Base-by-base conservation (phyloP, 75 land plant species). In the Chamaecyparis obtusa region DNA sequence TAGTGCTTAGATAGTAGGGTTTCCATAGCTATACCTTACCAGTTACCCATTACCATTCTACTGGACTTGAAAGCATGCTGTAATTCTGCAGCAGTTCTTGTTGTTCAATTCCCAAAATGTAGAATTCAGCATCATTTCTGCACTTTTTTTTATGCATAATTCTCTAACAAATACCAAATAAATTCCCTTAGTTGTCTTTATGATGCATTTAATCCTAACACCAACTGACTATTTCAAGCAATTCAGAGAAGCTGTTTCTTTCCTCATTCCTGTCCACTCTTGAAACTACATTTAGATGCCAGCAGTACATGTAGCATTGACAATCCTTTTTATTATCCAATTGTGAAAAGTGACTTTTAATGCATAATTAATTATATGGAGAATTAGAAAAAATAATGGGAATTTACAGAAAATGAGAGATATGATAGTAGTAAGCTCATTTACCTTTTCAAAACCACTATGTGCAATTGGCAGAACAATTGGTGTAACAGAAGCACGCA, bases 401-500 rank as follows among this genome's bases (percentile, higher is more conserved):
- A 41, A 19, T 44, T 37, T 13, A 81, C 32, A 3, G 48, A 51
- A 41, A 81, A 46, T 44, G 27, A 81, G n/a, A 81, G 46, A n/a
- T 46, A 46, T 13, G 13, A 81, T 11, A 46, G 32, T n/a, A n/a
- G 30, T 46, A 46, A 43, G 3, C 14, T 24, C 24, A 46, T 44
- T 81, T 89, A 96, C 99, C 96, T 98, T 88, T 87, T 98, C 91
- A 93, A 96, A 92, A 71, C 99, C 99, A 90, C 87, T 92, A 88
- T 98, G 99, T 76, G 91, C 89, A 87, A 98, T 96, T 44, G 99
- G 99, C 87, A 98, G 84, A 89, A 98, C 96, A 83, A 96, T 93
- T 75, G 99, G 99, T 35, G 98, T 89, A n/a, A 94, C 92, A 60
- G 92, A 93, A 44, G 99, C 91, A 49, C 99, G 96, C 57, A 87